phyloP scores from a whole-genome alignment of 202 grass and related monocot genomes.

The Bolboschoenoplectus hybrid region DNA sequence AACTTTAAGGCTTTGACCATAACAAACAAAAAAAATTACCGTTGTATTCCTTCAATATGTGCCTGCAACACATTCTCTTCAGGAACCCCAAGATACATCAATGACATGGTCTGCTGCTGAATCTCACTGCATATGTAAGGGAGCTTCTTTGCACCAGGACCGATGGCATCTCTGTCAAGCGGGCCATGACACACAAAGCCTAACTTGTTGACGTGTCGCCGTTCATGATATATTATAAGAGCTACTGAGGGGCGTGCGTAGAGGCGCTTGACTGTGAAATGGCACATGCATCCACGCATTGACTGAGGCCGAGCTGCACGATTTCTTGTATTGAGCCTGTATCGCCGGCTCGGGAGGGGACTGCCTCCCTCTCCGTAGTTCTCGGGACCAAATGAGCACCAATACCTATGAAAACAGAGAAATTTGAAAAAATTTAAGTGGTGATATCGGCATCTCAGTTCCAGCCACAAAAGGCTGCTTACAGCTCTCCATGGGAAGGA shows the following conservation, averaged over 20 bases:
- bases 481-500: neutral
- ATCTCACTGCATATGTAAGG: constrained; percentile 86
- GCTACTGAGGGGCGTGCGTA: constrained; percentile 63
- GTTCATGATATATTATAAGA: constrained; percentile 93
- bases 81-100: constrained; percentile 90
- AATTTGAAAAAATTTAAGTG: constrained; percentile 5
- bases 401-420: constrained; percentile 55
- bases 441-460: neutral
- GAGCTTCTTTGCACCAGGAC: constrained; percentile 70
- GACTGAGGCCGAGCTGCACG: constrained; percentile 79
- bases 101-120: constrained; percentile 89
- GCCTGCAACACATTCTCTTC: constrained; percentile 92
- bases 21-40: constrained; percentile 40
- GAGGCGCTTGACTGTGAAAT: constrained; percentile 80
- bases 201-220: constrained; percentile 76
- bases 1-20: neutral
- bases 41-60: constrained; percentile 82
- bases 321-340: constrained; percentile 82
- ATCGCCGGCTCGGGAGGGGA: constrained; percentile 81
- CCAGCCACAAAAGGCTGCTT: neutral
- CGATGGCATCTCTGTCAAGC: constrained; percentile 77
- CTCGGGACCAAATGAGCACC: constrained; percentile 96
- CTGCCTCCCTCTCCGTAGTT: constrained; percentile 83
- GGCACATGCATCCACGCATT: constrained; percentile 86
- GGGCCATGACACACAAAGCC: constrained; percentile 86